Evolutionary conservation across 208 protist genomes (phyloP).

Genomic region (Herpetomonas tarakana): DNA sequence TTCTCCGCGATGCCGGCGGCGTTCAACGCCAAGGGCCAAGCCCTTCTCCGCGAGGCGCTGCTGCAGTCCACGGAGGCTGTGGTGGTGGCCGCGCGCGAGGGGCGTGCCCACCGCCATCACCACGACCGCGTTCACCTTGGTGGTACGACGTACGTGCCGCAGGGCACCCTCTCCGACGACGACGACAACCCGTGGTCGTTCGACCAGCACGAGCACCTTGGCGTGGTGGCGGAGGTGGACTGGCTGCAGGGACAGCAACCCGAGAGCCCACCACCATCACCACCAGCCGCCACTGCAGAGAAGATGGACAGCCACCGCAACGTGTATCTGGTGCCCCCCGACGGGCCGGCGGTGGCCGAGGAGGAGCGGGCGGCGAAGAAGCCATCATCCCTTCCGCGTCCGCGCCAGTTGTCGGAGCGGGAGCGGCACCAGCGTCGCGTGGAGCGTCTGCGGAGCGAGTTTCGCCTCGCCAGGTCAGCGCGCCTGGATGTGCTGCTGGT

Average conservation of each 20-base stretch:
- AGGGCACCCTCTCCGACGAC: constrained; percentile 19
- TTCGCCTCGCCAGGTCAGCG: constrained; percentile 47
- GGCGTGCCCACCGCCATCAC: constrained; percentile 42
- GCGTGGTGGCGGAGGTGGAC: constrained; percentile 26
- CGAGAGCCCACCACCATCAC: constrained; percentile 3
- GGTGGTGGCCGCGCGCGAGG: constrained; percentile 56
- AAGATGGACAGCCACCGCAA: too few species aligned
- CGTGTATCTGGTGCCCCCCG: too few species aligned
- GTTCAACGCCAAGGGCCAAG: constrained; percentile 18
- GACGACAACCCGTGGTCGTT: constrained; percentile 22
- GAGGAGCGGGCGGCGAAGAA: neutral
- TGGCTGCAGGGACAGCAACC: constrained; percentile 50
- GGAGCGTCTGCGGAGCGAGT: constrained; percentile 69
- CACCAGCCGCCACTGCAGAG: too few species aligned
- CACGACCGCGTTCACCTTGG: constrained; percentile 45
- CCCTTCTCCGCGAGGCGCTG: constrained; percentile 48
- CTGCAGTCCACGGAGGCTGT: constrained; percentile 48
- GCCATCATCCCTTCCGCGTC: neutral
- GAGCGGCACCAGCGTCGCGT: constrained; percentile 53
- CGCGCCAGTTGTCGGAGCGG: constrained; percentile 15
- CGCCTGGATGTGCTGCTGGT: constrained; percentile 70
- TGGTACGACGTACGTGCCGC: neutral
- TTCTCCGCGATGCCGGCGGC: neutral
- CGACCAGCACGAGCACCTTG: constrained; percentile 41
- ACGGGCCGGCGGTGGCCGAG: neutral